These are phyloP conservation scores for Musa acuminata DNA, from an alignment of 176 grass and related monocot genomes.

Conservation along the genomic window DNA sequence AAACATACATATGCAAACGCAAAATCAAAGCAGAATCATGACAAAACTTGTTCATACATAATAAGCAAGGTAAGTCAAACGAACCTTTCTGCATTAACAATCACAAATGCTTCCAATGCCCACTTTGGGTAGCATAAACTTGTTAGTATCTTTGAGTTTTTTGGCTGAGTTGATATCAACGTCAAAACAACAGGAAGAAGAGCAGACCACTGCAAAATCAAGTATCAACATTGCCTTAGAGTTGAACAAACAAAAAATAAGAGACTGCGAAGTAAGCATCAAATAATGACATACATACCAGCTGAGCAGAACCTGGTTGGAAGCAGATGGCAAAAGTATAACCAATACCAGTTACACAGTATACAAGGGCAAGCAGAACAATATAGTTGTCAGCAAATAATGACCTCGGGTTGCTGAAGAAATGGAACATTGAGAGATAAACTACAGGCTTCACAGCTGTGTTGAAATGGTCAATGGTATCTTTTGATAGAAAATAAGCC, in stretches of 20 bases:
- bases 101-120: constrained; percentile 58
- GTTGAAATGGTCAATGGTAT: constrained; percentile 74
- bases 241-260: background rate
- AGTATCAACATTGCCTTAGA: background rate
- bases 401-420: constrained; percentile 62
- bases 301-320: constrained; percentile 58
- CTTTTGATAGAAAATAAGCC: constrained; percentile 77
- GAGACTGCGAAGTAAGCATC: background rate
- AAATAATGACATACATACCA: constrained; percentile 38
- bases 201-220: constrained; percentile 49
- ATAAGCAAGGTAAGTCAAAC: background rate
- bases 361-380: constrained; percentile 53
- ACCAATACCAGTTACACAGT: constrained; percentile 73
- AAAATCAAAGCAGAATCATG: too few species aligned
- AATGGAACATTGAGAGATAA: constrained; percentile 67
- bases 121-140: constrained; percentile 56
- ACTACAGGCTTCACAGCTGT: constrained; percentile 47
- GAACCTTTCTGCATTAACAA: constrained; percentile 49
- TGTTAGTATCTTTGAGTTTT: constrained; percentile 27
- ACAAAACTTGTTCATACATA: too few species aligned
- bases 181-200: constrained; percentile 63
- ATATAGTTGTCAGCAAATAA: constrained; percentile 49
- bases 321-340: constrained; percentile 72
- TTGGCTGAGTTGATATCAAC: constrained; percentile 31
- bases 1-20: too few species aligned